Evolutionary conservation across 2,329 filamentous ascomycete genomes (phyloP), one percentile per base, ranked within the genome.

Genomic region (Orbilia javanica): DNA sequence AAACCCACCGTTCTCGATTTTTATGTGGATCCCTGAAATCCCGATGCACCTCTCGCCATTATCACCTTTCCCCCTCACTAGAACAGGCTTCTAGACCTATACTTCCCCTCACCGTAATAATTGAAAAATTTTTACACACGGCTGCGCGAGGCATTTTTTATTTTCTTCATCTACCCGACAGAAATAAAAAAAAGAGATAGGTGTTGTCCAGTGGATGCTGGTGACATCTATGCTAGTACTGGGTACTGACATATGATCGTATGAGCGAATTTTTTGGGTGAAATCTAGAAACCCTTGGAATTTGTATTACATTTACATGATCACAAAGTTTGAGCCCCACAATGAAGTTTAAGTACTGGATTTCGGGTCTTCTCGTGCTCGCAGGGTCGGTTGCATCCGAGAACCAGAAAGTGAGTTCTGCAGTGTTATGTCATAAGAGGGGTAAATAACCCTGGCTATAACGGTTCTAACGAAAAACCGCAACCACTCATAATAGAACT

Each of bases 341-440:
- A 5, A 57, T 57, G 52, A 36, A 57, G n/a, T 8, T 57, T 57
- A 20, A 57, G 6, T 20, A 57, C 22, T 36, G 52, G 27, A 13
- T 57, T 36, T 22, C 18, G 52, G 18, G 52, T 22, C n/a, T 57
- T 7, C 29, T 57, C 5, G n/a, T 57, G n/a, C 4, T 34, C 15
- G 18, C 29, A 57, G 18, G 20, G 15, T 13, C 18, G n/a, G 29
- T 18, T 11, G 2, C 22, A 36, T 57, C 5, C 7, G 29, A 22
- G 25, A 53, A 15, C 15, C 15, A 31, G 22, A 22, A 31, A 1
- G 50, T 53, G 27, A 18, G 50, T 53, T 11, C 15, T 31, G 42
- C 18, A 44, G 18, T n/a, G 18, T 31, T n/a, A 53, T 31, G 34
- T 50, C 22, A 50, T 25, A 50, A 20, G 18, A 50, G 20, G 46